phyloP scores from a whole-genome alignment of 345 rosid genomes.

The Hibiscus trionum region DNA sequence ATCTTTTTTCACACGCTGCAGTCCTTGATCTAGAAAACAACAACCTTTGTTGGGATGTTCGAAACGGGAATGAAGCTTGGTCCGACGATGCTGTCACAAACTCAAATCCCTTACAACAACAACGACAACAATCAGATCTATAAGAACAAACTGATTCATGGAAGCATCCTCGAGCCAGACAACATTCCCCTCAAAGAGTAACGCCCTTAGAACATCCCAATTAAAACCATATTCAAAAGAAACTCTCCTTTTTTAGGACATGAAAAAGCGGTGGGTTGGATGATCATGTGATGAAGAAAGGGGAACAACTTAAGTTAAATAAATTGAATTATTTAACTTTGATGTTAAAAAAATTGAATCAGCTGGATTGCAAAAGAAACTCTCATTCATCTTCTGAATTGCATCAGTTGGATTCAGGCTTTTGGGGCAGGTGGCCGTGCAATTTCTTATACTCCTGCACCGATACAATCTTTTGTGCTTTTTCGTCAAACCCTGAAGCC shows the following conservation, averaged over 20 bases:
- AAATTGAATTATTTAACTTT: too few species aligned
- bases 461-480: too few species aligned
- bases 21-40: neutral
- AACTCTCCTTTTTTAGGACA: neutral
- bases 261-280: constrained; percentile 15
- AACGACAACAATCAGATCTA: neutral
- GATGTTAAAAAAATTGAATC: too few species aligned
- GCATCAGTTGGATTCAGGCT: constrained; percentile 51
- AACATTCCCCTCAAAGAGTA: constrained; percentile 82
- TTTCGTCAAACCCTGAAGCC: constrained; percentile 51
- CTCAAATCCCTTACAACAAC: neutral
- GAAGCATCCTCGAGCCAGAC: constrained; percentile 88
- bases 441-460: constrained; percentile 57
- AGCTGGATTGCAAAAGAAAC: too few species aligned
- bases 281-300: constrained; percentile 15
- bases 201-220: constrained; percentile 20
- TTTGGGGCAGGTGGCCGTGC: constrained; percentile 59
- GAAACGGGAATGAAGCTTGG: constrained; percentile 87
- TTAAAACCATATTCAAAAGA: constrained; percentile 1
- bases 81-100: constrained; percentile 60
- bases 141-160: constrained; percentile 11
- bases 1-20: constrained; percentile 21
- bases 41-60: neutral
- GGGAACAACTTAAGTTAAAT: too few species aligned
- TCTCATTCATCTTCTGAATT: constrained; percentile 57